Evolutionary conservation across 305 asterid genomes (phyloP).

Genomic region (Coffea humblotiana): DNA sequence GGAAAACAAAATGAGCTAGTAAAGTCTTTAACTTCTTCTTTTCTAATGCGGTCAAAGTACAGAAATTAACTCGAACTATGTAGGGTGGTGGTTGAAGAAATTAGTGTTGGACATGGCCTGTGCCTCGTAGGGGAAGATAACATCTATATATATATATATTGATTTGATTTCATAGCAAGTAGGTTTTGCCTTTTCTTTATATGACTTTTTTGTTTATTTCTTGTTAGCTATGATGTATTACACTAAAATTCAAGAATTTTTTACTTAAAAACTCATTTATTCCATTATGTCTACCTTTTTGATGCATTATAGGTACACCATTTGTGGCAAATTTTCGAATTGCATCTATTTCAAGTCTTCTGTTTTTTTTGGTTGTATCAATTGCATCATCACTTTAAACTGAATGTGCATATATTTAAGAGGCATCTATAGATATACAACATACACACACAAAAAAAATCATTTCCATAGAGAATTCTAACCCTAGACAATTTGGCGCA

Average conservation of each 20-base stretch:
- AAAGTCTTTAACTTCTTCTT: not conserved
- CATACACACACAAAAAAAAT: too few relatives aligned
- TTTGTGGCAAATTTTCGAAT: not conserved
- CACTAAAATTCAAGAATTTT: not conserved
- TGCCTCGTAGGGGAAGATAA: not conserved
- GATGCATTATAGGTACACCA: not conserved
- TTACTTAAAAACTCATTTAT: not conserved
- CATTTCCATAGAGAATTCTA: not conserved
- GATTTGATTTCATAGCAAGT: too few relatives aligned
- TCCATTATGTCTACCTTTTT: not conserved
- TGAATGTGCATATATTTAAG: not conserved
- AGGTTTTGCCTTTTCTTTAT: not conserved
- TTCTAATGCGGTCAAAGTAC: not conserved
- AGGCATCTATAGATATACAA: not conserved
- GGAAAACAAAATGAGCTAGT: not conserved
- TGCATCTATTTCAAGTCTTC: not conserved
- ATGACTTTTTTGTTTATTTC: not conserved
- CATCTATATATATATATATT: too few relatives aligned
- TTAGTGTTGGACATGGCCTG: not conserved
- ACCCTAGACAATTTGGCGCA: not conserved
- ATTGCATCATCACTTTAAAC: too few relatives aligned
- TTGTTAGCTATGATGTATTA: not conserved
- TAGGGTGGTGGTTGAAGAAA: not conserved
- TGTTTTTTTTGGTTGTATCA: too few relatives aligned
- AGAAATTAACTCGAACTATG: not conserved